phyloP scores from a whole-genome alignment of 1,284 basidiomycete genomes.

The Cryptococcus neoformans region DNA sequence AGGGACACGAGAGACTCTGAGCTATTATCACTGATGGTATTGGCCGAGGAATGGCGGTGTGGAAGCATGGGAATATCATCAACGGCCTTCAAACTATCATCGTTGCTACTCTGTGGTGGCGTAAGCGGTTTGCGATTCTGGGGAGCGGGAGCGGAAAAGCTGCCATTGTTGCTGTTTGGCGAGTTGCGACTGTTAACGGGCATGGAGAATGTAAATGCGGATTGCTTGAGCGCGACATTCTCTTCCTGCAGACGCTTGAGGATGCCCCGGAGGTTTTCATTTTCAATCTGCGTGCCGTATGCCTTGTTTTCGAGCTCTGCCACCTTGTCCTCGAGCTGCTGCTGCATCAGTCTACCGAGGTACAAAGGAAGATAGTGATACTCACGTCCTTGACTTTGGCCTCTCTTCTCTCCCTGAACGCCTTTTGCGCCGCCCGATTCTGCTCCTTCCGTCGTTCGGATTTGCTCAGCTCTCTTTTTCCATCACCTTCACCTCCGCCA shows the following conservation, averaged over 20 bases:
- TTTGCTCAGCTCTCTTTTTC: conserved; percentile 28
- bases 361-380: background rate
- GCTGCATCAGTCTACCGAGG: conserved; percentile 5
- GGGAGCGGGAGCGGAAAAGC: background rate
- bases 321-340: conserved; percentile 49
- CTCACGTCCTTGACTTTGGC: conserved; percentile 48
- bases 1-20: conserved; percentile 36
- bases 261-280: conserved; percentile 49
- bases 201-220: conserved; percentile 49
- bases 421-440: conserved; percentile 51
- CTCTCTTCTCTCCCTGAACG: conserved; percentile 50
- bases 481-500: conserved; percentile 10
- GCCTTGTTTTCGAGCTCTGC: conserved; percentile 46
- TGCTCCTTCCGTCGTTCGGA: conserved; percentile 49
- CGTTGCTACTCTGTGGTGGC: conserved; percentile 30
- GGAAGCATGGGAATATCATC: conserved; percentile 23
- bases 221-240: conserved; percentile 47
- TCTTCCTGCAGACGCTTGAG: conserved; percentile 49
- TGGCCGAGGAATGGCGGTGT: conserved; percentile 19
- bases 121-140: conserved; percentile 37
- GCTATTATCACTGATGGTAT: conserved; percentile 12
- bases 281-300: conserved; percentile 45
- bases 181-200: conserved; percentile 26
- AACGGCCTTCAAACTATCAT: conserved; percentile 32
- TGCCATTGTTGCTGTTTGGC: background rate